Evolutionary conservation across 2,329 filamentous ascomycete genomes (phyloP).

Genomic region (Alternaria sp.): DNA sequence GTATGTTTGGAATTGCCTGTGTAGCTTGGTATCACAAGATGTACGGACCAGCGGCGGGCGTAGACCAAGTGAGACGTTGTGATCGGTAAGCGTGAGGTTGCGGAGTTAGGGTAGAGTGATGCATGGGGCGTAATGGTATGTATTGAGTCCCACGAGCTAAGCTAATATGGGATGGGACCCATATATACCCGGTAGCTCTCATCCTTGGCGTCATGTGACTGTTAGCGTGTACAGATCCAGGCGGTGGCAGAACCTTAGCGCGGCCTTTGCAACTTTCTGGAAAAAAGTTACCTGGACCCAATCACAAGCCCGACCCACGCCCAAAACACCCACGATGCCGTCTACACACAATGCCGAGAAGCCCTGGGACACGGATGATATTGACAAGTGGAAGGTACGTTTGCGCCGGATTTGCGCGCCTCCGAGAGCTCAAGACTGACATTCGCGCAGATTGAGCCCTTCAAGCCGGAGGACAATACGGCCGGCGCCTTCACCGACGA

Average conservation of each 20-base stretch:
- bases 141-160: too few relatives aligned
- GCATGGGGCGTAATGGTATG: too few relatives aligned
- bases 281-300: conserved; percentile 20
- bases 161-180: too few relatives aligned
- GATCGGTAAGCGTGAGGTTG: background rate
- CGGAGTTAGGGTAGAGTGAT: background rate
- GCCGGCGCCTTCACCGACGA: conserved; percentile 91
- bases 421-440: conserved; percentile 3
- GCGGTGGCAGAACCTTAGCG: conserved; percentile 19
- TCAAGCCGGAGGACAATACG: conserved; percentile 84
- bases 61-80: background rate
- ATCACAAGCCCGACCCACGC: background rate
- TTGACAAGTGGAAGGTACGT: conserved; percentile 90
- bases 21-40: too few relatives aligned
- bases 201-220: too few relatives aligned
- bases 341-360: conserved; percentile 83
- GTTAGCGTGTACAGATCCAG: background rate
- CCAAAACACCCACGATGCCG: conserved; percentile 67
- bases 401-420: background rate
- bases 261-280: background rate
- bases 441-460: conserved; percentile 71
- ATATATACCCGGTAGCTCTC: too few relatives aligned
- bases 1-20: too few relatives aligned
- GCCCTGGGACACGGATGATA: conserved; percentile 88
- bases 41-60: too few relatives aligned